These are phyloP conservation scores for Artemisia annua DNA, from an alignment of 129 eudicot genomes.

Conservation along the genomic window DNA sequence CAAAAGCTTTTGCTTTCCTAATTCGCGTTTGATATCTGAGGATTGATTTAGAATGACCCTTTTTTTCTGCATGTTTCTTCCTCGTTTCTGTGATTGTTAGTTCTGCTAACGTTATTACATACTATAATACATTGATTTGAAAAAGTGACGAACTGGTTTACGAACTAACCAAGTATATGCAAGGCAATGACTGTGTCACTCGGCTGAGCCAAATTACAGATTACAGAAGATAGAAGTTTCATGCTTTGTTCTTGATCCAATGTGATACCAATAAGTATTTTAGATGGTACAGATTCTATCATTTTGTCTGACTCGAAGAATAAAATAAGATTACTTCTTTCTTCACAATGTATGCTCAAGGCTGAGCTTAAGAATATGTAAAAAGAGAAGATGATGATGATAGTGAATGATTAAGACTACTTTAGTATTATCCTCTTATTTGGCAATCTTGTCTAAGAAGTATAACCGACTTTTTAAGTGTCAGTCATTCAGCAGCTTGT, in stretches of 20 bases:
- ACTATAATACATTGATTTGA: not conserved
- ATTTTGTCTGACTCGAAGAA: slow-evolving; percentile 20
- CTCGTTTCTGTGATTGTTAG: slow-evolving; percentile 34
- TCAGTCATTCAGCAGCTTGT: slow-evolving; percentile 26
- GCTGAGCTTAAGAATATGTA: slow-evolving; percentile 33
- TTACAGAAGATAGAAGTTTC: slow-evolving; percentile 69
- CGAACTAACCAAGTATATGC: slow-evolving; percentile 74
- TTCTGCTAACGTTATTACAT: not conserved
- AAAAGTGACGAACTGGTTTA: not conserved
- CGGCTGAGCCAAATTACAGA: slow-evolving; percentile 57
- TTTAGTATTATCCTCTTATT: slow-evolving; percentile 31
- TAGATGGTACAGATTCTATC: slow-evolving; percentile 48
- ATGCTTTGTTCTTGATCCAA: slow-evolving; percentile 59
- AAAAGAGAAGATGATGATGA: slow-evolving; percentile 29
- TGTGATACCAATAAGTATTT: slow-evolving; percentile 64
- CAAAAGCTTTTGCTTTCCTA: slow-evolving; percentile 76
- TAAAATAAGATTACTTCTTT: slow-evolving; percentile 17
- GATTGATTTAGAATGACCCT: slow-evolving; percentile 28
- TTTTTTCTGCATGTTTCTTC: slow-evolving; percentile 29
- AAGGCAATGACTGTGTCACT: slow-evolving; percentile 66
- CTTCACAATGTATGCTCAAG: slow-evolving; percentile 16
- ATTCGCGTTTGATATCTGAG: slow-evolving; percentile 48
- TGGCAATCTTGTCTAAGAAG: slow-evolving; percentile 64
- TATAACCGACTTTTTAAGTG: slow-evolving; percentile 40
- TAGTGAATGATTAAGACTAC: slow-evolving; percentile 30